Evolutionary conservation across 1,284 basidiomycete species (phyloP), one percentile per base, ranked within the genome.

Genomic region (Microbotryomycetes sp.): DNA sequence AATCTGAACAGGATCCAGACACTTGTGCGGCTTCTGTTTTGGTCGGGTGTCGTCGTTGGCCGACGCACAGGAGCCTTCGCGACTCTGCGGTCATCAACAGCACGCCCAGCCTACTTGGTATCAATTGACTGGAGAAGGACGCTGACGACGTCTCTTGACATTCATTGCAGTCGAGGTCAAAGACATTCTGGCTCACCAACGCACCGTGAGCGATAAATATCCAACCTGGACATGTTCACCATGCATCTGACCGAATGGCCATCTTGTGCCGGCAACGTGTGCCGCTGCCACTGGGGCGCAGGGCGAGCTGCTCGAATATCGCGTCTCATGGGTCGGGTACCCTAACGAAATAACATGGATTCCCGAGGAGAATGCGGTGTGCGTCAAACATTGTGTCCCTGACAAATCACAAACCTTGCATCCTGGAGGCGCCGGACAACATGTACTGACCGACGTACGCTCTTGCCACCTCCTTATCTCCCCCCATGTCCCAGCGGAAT

Each of bases 271-370:
- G n/a, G n/a, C n/a, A n/a, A n/a, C n/a, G n/a, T n/a, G n/a, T n/a
- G n/a, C n/a, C 18, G 35, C 35, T 41, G 9, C 18, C 35, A 9
- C 9, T 41, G 35, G 9, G 11, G 35, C 9, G 18, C 35, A 45
- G 28, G 30, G 59, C 26, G 45, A 28, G 7, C 26, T 4, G 2
- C 50, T 65, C 4, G 15, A 54, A 31, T 65, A 65, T 52, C 21
- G 27, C 3, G 54, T 65, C n/a, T 28, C 41, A 15, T 65, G 64
- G 64, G 31, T 47, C 3, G 64, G 57, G 3, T 65, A 54, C 54
- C 52, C 46, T 2, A 23, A n/a, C n/a, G 52, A 62, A 21, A 35
- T 52, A 30, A 57, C 60, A 9, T 65, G 64, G 64, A 57, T 59
- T 18, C 57, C 57, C 1, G 60, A 56, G 13, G 27, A 49, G 3